These are phyloP conservation scores for Botrytis galanthina DNA, from an alignment of 2,329 filamentous ascomycete genomes.

Conservation along the genomic window DNA sequence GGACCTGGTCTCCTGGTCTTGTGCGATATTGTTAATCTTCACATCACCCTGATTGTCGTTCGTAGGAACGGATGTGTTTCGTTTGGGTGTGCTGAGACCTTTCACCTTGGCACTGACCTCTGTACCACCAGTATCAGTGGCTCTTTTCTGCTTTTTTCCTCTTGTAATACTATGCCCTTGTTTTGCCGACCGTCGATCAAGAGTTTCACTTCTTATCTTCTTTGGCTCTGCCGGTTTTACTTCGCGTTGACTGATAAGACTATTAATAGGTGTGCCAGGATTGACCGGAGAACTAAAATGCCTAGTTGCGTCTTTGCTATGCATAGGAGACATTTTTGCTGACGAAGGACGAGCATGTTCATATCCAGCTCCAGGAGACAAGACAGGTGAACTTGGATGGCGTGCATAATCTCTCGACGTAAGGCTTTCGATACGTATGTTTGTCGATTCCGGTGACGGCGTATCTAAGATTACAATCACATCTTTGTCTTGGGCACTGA, in stretches of 20 bases:
- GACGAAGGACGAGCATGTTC: too few species aligned
- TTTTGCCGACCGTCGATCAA: neutral
- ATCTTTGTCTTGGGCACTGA: neutral
- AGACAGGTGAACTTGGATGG: neutral
- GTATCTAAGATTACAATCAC: neutral
- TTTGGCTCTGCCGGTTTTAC: neutral
- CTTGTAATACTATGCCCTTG: too few species aligned
- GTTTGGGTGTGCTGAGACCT: neutral
- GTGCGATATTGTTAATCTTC: neutral
- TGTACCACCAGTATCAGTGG: too few species aligned
- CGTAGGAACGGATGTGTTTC: rapidly evolving
- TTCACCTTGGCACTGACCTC: neutral
- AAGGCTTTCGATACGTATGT: neutral
- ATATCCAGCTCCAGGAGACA: neutral
- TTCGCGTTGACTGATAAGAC: neutral
- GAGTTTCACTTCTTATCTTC: neutral
- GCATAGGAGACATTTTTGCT: neutral
- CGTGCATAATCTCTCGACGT: too few species aligned
- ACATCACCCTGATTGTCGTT: neutral
- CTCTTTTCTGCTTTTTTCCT: neutral
- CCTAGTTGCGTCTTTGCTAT: neutral
- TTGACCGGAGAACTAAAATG: neutral
- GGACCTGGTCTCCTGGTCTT: neutral
- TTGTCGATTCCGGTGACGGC: neutral
- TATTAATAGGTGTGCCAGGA: neutral